Evolutionary conservation across 768 basidiomycete species (phyloP), one percentile per base, ranked within the genome.

Genomic region (Clitopilus passeckerianus): DNA sequence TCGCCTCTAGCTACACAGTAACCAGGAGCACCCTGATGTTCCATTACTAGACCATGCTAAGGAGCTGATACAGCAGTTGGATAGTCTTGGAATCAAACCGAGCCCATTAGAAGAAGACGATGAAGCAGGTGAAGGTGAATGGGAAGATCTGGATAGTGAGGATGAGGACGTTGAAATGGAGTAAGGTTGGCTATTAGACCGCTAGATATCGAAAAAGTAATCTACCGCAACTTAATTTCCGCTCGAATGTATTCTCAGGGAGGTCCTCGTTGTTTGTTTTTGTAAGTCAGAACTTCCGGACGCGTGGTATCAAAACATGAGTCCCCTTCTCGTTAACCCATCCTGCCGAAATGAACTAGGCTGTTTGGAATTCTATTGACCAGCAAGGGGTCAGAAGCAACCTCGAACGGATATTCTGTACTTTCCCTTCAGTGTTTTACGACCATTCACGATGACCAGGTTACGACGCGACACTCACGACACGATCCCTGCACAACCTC

Each of bases 31-130:
- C 70, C 82, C 86, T 3, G 94, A 97, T 69, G 74, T 76, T 59
- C 91, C 89, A 18, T 70, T 96, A 56, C 77, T 92, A 1, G 84
- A 85, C 34, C 94, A 97, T 68, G 83, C 81, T 24, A 73, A 80
- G 54, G 94, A 95, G 63, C 80, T 97, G 52, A 80, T 93, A 56
- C 72, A 72, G 6, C 85, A 85, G 61, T 67, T 95, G 59, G 86
- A 92, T 53, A 77, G 74, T 5, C 72, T 85, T 46, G 91, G 92
- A 0, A 80, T 95, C 37, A 73, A 80, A 20, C 72, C 86, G 0
- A 87, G 87, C 8, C 79, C 85, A 0, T 70, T 79, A 8, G 83
- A 81, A n/a, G 86, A 81, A 10, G 84, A 73, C 30, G 81, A 78
- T 12, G 83, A 77, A 5, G 83, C 74, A 1, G 83, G 67, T 12